Evolutionary conservation across 2,329 filamentous ascomycete genomes (phyloP).

Genomic region (Fusarium fujikuroi): DNA sequence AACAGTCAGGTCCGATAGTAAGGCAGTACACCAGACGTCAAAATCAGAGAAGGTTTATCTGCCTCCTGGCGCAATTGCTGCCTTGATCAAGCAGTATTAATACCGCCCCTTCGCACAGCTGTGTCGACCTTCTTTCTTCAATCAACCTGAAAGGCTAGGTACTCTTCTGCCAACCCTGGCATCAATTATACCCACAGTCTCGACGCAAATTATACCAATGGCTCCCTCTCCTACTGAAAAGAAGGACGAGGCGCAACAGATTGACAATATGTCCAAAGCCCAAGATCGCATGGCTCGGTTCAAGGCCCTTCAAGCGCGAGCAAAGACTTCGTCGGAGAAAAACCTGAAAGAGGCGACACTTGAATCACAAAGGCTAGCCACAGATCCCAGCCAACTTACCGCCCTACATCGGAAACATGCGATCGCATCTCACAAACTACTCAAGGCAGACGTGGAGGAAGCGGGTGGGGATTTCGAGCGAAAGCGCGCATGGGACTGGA

Average conservation of each 20-base stretch:
- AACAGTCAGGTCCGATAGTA: not conserved
- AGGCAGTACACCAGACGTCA: not conserved
- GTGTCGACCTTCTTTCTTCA: not conserved
- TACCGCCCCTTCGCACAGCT: not conserved
- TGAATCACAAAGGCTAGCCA: conserved; percentile 82
- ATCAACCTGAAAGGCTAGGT: not conserved
- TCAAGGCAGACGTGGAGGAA: conserved; percentile 90
- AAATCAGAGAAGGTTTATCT: not conserved
- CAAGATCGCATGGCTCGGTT: conserved; percentile 82
- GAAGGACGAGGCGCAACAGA: conserved; percentile 23
- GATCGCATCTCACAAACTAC: conserved; percentile 88
- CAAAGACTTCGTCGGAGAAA: conserved; percentile 74
- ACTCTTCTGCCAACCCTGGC: not conserved
- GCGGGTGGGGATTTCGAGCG: conserved; percentile 93
- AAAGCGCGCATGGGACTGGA: conserved; percentile 99
- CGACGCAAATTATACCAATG: not conserved
- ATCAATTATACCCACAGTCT: not conserved
- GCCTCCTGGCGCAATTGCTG: not conserved
- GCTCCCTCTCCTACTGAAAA: conserved; percentile 21
- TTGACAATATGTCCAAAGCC: conserved; percentile 56
- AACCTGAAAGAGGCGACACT: conserved; percentile 87
- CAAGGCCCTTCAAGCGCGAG: conserved; percentile 85
- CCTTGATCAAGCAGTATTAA: not conserved
- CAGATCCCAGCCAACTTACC: conserved; percentile 80
- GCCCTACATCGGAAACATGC: conserved; percentile 87